A percentile compares a stretch with the other conserved stretches of the same genome.
These are phyloP conservation scores for Ceratocystis alfenasii DNA, from an alignment of 2,329 filamentous ascomycete genomes.

Conservation along the genomic window DNA sequence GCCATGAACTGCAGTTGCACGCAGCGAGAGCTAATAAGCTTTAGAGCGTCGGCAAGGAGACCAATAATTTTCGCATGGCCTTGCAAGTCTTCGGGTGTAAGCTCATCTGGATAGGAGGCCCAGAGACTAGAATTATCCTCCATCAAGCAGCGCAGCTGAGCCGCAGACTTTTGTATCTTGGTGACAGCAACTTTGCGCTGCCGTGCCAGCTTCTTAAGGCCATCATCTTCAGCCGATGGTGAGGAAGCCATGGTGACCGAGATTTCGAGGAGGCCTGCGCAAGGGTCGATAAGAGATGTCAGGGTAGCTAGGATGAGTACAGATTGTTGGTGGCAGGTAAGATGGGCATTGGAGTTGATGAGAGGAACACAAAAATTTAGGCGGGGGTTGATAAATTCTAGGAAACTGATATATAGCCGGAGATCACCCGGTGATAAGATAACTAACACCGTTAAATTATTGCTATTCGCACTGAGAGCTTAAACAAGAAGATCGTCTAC, in stretches of 20 bases:
- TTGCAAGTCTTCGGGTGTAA: background rate
- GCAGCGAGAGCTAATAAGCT: constrained; percentile 65
- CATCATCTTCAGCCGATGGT: no score
- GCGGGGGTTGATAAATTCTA: background rate
- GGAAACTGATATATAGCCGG: background rate
- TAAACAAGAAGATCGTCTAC: constrained; percentile 21
- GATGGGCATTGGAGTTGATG: no score
- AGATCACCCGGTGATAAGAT: background rate
- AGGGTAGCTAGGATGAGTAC: background rate
- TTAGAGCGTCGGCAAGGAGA: constrained; percentile 49
- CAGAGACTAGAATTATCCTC: no score
- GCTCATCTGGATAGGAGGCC: background rate
- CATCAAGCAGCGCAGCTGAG: no score
- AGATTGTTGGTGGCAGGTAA: no score
- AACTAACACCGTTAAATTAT: constrained; percentile 5
- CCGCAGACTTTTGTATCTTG: no score
- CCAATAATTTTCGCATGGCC: background rate
- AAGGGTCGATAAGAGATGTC: background rate
- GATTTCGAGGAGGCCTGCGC: background rate
- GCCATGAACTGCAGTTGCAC: constrained; percentile 81
- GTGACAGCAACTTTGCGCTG: no score
- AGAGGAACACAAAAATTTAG: background rate
- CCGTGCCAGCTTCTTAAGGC: no score
- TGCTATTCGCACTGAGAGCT: constrained; percentile 1
- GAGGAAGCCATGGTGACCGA: background rate